Conservation (phyloP, 495 filamentous ascomycete genomes). For the Aspergillus sclerotioniger region DNA sequence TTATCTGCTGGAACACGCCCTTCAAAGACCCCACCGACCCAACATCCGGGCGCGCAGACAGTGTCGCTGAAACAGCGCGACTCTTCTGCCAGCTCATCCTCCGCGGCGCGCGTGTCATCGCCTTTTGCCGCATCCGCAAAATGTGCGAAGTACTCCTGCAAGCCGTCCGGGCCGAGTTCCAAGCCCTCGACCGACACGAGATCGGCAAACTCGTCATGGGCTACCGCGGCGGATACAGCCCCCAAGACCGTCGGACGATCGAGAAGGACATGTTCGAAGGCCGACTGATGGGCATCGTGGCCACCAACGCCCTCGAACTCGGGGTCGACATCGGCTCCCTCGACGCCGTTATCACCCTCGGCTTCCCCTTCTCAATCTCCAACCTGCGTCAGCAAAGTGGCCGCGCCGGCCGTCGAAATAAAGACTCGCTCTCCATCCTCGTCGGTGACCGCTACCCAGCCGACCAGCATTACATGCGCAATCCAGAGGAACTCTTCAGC, state of each 20-base stretch:
- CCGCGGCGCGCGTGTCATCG: constrained; percentile 87
- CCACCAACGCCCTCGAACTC: constrained; percentile 88
- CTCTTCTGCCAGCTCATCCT: constrained; percentile 89
- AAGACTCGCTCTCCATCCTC: constrained; percentile 87
- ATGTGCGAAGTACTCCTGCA: constrained; percentile 83
- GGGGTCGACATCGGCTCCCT: constrained; percentile 95
- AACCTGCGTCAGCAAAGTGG: constrained; percentile 95
- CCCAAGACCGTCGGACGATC: constrained; percentile 86
- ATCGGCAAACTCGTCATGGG: constrained; percentile 83
- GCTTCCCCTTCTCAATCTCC: constrained; percentile 93
- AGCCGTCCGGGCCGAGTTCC: constrained; percentile 75
- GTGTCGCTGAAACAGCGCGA: constrained; percentile 77
- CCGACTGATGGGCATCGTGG: constrained; percentile 87
- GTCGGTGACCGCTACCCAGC: constrained; percentile 90
- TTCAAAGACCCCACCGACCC: constrained; percentile 89
- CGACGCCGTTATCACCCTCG: constrained; percentile 90
- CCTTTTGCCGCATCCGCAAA: constrained; percentile 84
- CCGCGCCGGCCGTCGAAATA: constrained; percentile 87
- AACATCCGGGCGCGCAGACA: constrained; percentile 79
- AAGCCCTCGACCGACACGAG: constrained; percentile 67
- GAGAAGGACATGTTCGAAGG: constrained; percentile 98
- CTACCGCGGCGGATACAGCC: constrained; percentile 93
- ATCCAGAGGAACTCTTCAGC: constrained; percentile 94
- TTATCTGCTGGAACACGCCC: constrained; percentile 97
- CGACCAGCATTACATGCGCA: constrained; percentile 96